Evolutionary conservation across 106 monocot species (phyloP).

Genomic region (Triglochin maritima): DNA sequence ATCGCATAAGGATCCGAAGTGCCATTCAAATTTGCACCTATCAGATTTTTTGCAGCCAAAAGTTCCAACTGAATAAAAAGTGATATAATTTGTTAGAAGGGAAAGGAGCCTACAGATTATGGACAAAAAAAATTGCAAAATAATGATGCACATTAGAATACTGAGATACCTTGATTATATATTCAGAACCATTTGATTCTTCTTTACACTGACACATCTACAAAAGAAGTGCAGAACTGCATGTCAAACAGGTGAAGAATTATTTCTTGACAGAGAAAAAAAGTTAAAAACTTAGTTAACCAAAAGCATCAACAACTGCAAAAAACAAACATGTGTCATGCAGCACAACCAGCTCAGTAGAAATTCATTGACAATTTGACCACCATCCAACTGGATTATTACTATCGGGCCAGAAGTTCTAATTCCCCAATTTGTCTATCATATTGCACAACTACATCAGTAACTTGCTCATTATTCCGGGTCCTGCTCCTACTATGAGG

Average conservation of each 20-base stretch:
- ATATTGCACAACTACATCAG: no score
- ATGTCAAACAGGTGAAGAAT: conserved; percentile 9
- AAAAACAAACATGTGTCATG: background rate
- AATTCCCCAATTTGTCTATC: no score
- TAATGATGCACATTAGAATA: conserved; percentile 1
- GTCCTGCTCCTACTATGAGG: no score
- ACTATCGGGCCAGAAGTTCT: no score
- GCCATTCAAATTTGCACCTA: conserved; percentile 91
- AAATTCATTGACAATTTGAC: no score
- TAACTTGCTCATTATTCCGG: no score
- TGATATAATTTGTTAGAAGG: background rate
- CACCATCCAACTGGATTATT: no score
- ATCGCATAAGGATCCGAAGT: conserved; percentile 96
- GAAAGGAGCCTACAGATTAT: background rate
- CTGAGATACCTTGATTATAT: conserved; percentile 50
- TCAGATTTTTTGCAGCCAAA: conserved; percentile 81
- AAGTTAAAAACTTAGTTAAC: background rate
- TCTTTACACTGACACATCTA: conserved; percentile 41
- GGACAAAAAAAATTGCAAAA: background rate
- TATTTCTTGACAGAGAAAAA: background rate
- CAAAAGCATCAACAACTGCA: background rate
- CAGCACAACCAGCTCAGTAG: no score
- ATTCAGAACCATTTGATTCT: conserved; percentile 44
- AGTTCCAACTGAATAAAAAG: conserved; percentile 62
- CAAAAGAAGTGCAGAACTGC: conserved; percentile 13